phyloP scores from a whole-genome alignment of 164 flowering plant genomes.

The Macadamia tetraphylla region DNA sequence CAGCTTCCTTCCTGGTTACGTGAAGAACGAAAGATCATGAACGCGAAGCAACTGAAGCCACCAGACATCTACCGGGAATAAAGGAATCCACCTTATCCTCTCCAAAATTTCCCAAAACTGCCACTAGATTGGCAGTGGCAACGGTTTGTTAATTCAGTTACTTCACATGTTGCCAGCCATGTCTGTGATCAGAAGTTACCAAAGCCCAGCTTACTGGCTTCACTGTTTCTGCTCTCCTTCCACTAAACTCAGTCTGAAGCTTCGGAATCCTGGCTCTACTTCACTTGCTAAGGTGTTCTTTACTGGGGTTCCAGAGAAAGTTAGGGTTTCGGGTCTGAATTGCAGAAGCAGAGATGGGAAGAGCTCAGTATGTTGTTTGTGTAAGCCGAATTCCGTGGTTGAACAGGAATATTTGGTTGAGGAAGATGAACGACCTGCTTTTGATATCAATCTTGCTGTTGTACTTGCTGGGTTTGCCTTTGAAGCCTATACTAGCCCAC shows the following conservation, averaged over 20 bases:
- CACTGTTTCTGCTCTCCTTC: slow-evolving; percentile 12
- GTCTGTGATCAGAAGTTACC: slow-evolving; percentile 21
- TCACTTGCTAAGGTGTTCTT: slow-evolving; percentile 6
- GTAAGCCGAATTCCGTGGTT: slow-evolving; percentile 15
- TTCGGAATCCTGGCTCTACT: slow-evolving; percentile 17
- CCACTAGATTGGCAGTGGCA: slow-evolving; percentile 1
- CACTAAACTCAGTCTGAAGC: slow-evolving; percentile 11
- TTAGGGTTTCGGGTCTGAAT: slow-evolving; percentile 18
- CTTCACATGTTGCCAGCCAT: slow-evolving; percentile 12
- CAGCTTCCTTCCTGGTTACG: slow-evolving; percentile 20
- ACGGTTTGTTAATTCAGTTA: neutral
- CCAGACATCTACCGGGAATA: too few species aligned
- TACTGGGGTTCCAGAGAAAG: slow-evolving; percentile 14
- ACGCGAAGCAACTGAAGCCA: too few species aligned
- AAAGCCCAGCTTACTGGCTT: slow-evolving; percentile 1
- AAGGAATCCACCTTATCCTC: neutral
- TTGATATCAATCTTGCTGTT: slow-evolving; percentile 90
- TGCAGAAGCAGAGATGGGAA: slow-evolving; percentile 4
- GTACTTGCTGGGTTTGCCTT: slow-evolving; percentile 94
- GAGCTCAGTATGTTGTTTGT: slow-evolving; percentile 20
- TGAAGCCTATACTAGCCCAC: slow-evolving; percentile 82
- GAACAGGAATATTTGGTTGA: slow-evolving; percentile 21
- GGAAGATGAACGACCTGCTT: slow-evolving; percentile 49
- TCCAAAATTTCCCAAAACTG: slow-evolving; percentile 8
- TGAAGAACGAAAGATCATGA: too few species aligned